Base-by-base conservation (phyloP, 495 filamentous ascomycete species). In the Aspergillus hancockii region DNA sequence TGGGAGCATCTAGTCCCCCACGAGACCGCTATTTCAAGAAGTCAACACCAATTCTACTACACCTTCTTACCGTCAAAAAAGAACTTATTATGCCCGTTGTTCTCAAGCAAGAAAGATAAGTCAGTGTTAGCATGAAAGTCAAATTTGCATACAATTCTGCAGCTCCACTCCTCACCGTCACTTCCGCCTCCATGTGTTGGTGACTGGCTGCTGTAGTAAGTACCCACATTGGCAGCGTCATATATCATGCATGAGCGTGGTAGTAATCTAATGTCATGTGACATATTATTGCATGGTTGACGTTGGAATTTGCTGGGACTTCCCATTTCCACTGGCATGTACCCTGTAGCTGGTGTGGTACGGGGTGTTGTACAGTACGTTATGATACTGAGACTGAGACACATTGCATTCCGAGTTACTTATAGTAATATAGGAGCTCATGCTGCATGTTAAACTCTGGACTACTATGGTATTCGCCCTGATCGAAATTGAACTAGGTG, bases 21-120 rank as follows among this genome's bases (percentile, higher is more conserved):
- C 28, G 49, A 52, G 49, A 52, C 49, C 49, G 49, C 49, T 13
- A 34, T 19, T 52, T 32, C 49, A 52, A 36, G 34, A 14, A 13
- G 2, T 30, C 8, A 21, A 5, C 16, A 46, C 41, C 4, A 46
- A 46, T 22, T 46, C 41, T 14, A 22, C 7, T 18, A 16, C 2
- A 18, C 28, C 30, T 22, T 32, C 49, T 52, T 25, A 52, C 49
- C 49, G 49, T 52, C n/a, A 31, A 18, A 23, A 19, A n/a, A 18
- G n/a, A 32, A 16, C 28, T 23, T 28, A 14, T 14, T 41, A 41
- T 16, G 16, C 16, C n/a, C n/a, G 12, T 14, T n/a, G n/a, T 6
- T n/a, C 16, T 41, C 14, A 14, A 8, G 38, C 12, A 41, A 41
- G 12, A n/a, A n/a, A 41, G 16, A 14, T 6, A 16, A 41, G 14